Evolutionary conservation across 148 eudicot species (phyloP).

Genomic region (Amaranthus hypochondriacus): DNA sequence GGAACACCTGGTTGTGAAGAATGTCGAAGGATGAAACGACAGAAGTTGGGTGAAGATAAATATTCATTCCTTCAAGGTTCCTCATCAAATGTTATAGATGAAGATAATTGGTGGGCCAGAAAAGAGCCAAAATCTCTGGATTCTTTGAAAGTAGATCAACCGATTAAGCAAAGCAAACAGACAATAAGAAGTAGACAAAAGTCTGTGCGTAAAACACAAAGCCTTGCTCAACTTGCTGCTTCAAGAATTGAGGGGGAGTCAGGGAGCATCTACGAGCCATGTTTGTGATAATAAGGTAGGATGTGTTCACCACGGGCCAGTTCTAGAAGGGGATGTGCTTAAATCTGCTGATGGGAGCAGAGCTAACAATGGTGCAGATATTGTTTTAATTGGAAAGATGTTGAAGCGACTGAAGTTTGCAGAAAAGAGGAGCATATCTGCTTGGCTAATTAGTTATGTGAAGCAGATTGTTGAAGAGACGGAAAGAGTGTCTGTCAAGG

Average conservation of each 20-base stretch:
- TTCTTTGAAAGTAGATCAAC: conserved; percentile 57
- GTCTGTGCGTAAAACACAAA: conserved; percentile 84
- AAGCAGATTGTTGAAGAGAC: conserved; percentile 71
- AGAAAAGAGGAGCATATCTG: conserved; percentile 63
- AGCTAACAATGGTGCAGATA: conserved; percentile 38
- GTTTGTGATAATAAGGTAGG: conserved; percentile 75
- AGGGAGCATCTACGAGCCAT: conserved; percentile 98
- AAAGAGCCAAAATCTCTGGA: conserved; percentile 61
- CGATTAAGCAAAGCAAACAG: conserved; percentile 77
- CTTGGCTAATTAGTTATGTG: conserved; percentile 67
- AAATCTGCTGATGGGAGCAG: conserved; percentile 39
- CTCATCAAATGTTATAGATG: conserved; percentile 46
- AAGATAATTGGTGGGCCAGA: conserved; percentile 88
- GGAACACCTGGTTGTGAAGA: conserved; percentile 94
- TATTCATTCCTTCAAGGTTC: conserved; percentile 42
- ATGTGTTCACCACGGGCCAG: conserved; percentile 77
- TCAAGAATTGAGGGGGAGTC: conserved; percentile 95
- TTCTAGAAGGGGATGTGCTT: conserved; percentile 48
- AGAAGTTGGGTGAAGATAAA: conserved; percentile 61
- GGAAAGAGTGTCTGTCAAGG: conserved; percentile 51
- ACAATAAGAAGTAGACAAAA: conserved; percentile 85
- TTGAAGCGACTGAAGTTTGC: conserved; percentile 58
- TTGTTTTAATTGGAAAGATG: conserved; percentile 61
- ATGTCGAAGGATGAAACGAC: conserved; percentile 77
- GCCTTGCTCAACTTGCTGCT: conserved; percentile 85